phyloP scores from a whole-genome alignment of 164 flowering plant species.

The Aristolochia contorta region DNA sequence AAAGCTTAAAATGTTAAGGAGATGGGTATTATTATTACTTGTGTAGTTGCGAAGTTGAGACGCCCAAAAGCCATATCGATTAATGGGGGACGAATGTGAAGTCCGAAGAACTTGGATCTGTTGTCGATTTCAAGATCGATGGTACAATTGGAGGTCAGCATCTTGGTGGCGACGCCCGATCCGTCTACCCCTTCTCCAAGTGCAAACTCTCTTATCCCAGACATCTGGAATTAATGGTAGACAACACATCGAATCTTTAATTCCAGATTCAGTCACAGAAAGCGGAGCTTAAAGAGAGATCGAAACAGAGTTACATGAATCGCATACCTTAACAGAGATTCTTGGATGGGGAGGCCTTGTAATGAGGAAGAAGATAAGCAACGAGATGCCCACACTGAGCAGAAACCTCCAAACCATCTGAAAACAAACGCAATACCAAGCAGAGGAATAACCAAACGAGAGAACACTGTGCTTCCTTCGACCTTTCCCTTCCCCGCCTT shows the following conservation, averaged over 20 bases:
- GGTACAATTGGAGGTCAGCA: slow-evolving; percentile 55
- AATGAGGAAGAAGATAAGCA: slow-evolving; percentile 3
- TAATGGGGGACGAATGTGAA: slow-evolving; percentile 48
- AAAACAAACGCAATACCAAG: slow-evolving; percentile 4
- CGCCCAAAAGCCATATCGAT: slow-evolving; percentile 40
- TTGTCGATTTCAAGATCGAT: slow-evolving; percentile 43
- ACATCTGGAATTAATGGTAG: slow-evolving; percentile 28
- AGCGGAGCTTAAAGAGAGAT: background rate
- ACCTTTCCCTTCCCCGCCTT: background rate
- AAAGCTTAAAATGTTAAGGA: too few species aligned
- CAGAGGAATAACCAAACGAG: slow-evolving; percentile 1
- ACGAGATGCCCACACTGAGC: background rate
- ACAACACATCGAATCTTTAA: background rate
- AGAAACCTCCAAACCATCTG: slow-evolving; percentile 4
- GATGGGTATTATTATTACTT: slow-evolving; percentile 21
- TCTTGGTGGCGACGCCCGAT: slow-evolving; percentile 57
- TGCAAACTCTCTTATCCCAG: slow-evolving; percentile 33
- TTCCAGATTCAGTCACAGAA: background rate
- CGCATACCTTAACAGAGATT: background rate
- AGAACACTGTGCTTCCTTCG: background rate
- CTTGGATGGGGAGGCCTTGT: slow-evolving; percentile 3
- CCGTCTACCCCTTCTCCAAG: slow-evolving; percentile 69
- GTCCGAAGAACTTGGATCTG: slow-evolving; percentile 60
- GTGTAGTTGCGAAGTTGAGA: slow-evolving; percentile 38
- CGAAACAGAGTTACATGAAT: background rate